Conservation (phyloP, 2,329 filamentous ascomycete species). For the Talaromyces sp. region DNA sequence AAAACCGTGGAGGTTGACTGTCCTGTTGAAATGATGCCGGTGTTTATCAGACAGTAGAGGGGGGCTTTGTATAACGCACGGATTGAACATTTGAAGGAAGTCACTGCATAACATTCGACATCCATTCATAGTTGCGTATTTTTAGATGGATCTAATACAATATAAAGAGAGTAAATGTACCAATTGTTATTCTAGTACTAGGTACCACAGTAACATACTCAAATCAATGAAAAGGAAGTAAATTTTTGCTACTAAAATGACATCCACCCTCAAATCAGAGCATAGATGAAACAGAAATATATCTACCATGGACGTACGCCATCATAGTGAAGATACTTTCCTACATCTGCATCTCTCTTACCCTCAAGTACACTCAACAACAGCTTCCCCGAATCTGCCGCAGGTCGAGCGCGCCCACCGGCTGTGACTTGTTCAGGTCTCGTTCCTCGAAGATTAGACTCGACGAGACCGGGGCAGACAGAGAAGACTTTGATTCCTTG, state of each 20-base stretch:
- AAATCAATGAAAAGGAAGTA: not conserved
- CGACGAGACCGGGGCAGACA: constrained; percentile 45
- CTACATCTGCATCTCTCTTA: constrained; percentile 35
- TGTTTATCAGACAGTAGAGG: constrained; percentile 30
- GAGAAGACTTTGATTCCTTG: constrained; percentile 49
- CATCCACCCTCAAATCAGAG: not conserved
- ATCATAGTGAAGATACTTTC: constrained; percentile 26
- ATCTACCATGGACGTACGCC: constrained; percentile 3
- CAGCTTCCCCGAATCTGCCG: constrained; percentile 31
- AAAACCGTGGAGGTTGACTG: constrained; percentile 36
- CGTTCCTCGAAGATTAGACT: constrained; percentile 34
- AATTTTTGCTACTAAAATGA: not conserved
- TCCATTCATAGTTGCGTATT: too few species aligned
- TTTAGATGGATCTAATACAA: too few species aligned
- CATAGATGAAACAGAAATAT: not conserved
- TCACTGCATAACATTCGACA: too few species aligned
- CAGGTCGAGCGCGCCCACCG: constrained; percentile 28
- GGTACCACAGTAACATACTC: not conserved
- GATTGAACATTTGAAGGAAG: too few species aligned
- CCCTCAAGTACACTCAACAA: constrained; percentile 38
- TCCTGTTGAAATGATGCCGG: constrained; percentile 44
- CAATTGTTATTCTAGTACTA: not conserved
- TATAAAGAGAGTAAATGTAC: too few species aligned
- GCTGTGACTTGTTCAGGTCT: constrained; percentile 14
- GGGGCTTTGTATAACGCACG: not conserved